Evolutionary conservation across 1,284 basidiomycete species (phyloP).

Genomic region (Austroboletus olivaceoglutinosus): DNA sequence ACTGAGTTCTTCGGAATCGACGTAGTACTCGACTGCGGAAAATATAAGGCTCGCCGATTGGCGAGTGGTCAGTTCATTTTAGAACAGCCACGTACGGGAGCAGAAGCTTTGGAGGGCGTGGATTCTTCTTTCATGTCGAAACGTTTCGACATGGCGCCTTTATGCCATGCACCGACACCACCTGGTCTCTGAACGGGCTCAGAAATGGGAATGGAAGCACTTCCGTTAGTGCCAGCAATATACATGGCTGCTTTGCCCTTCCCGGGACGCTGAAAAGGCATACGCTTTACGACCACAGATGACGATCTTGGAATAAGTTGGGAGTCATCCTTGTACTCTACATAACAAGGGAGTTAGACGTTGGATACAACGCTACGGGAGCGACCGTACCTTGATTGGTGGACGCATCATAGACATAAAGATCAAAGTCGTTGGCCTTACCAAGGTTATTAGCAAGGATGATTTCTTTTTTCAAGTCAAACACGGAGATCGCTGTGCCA

Average conservation of each 20-base stretch:
- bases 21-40: constrained; percentile 27
- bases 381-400: constrained; percentile 78
- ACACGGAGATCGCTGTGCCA: constrained; percentile 97
- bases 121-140: constrained; percentile 85
- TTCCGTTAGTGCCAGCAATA: constrained; percentile 57
- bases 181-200: constrained; percentile 43
- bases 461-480: constrained; percentile 98
- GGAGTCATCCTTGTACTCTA: constrained; percentile 93
- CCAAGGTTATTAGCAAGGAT: constrained; percentile 93
- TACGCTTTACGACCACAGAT: constrained; percentile 88
- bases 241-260: constrained; percentile 91
- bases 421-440: constrained; percentile 97
- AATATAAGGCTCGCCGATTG: constrained; percentile 24
- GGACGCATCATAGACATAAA: constrained; percentile 82
- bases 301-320: constrained; percentile 92
- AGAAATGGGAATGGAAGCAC: constrained; percentile 43
- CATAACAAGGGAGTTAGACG: not conserved
- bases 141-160: constrained; percentile 80
- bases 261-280: constrained; percentile 84
- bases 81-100: constrained; percentile 32
- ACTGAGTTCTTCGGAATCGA: constrained; percentile 40
- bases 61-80: constrained; percentile 7
- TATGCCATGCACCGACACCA: constrained; percentile 49
- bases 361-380: not conserved
- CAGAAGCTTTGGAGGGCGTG: constrained; percentile 30